Conservation (phyloP, 768 basidiomycete species). For the Xanthoconium stramineum region DNA sequence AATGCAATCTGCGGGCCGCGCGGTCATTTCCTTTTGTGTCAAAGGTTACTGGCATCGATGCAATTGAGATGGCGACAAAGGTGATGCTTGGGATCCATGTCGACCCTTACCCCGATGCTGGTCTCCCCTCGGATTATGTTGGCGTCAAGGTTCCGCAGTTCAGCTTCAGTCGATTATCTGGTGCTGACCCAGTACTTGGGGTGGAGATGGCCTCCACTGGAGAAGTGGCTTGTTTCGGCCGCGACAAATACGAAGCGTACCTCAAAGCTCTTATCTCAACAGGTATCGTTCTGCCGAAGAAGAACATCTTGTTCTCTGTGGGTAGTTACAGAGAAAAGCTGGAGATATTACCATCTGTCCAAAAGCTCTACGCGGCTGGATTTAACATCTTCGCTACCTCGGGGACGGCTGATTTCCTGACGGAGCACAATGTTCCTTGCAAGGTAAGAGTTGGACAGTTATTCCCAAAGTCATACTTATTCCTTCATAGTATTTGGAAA, state of each 20-base stretch:
- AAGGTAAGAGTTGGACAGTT: slow-evolving; percentile 50
- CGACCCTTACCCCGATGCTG: slow-evolving; percentile 84
- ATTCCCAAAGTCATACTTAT: neutral
- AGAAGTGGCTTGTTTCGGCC: slow-evolving; percentile 98
- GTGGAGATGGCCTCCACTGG: slow-evolving; percentile 99
- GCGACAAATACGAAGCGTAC: slow-evolving; percentile 97
- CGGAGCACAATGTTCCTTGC: slow-evolving; percentile 95
- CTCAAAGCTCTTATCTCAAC: slow-evolving; percentile 96
- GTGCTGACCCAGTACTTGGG: slow-evolving; percentile 95
- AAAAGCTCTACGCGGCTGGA: slow-evolving; percentile 89
- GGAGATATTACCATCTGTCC: slow-evolving; percentile 91
- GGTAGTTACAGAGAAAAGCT: slow-evolving; percentile 98
- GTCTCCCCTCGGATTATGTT: slow-evolving; percentile 89
- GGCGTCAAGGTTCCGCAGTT: slow-evolving; percentile 99
- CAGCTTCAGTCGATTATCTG: slow-evolving; percentile 94
- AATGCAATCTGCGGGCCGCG: slow-evolving; percentile 97
- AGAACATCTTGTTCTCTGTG: slow-evolving; percentile 96
- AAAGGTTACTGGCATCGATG: slow-evolving; percentile 96
- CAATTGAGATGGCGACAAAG: slow-evolving; percentile 98
- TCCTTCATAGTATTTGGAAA: slow-evolving; percentile 74
- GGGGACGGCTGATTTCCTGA: slow-evolving; percentile 96
- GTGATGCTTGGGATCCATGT: slow-evolving; percentile 94
- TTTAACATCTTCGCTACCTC: slow-evolving; percentile 97
- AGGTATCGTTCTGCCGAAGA: slow-evolving; percentile 91
- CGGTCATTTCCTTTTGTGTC: slow-evolving; percentile 99